Evolutionary conservation across 2,329 filamentous ascomycete species (phyloP).

Genomic region (Trichoderma koningiopsis): DNA sequence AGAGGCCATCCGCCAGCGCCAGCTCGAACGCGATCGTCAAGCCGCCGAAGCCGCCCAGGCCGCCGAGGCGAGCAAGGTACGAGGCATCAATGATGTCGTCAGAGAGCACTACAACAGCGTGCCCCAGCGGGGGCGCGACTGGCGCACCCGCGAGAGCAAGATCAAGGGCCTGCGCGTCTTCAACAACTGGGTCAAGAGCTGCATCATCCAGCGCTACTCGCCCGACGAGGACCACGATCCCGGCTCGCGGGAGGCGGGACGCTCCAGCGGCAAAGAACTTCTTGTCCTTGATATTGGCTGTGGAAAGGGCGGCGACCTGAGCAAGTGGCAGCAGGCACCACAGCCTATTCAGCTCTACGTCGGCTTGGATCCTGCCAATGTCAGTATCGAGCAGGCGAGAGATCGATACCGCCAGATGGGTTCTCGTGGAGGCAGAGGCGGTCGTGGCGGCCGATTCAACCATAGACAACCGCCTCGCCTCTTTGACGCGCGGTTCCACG

Average conservation of each 20-base stretch:
- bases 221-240: constrained; percentile 73
- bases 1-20: constrained; percentile 66
- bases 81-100: constrained; percentile 78
- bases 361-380: constrained; percentile 87
- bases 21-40: constrained; percentile 58
- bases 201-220: constrained; percentile 94
- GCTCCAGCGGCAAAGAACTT: constrained; percentile 60
- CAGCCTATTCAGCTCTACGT: constrained; percentile 91
- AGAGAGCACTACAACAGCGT: constrained; percentile 95
- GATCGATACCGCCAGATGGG: constrained; percentile 79
- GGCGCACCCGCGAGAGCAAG: constrained; percentile 89
- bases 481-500: constrained; percentile 84
- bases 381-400: constrained; percentile 87
- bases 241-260: constrained; percentile 57
- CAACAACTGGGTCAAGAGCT: constrained; percentile 99
- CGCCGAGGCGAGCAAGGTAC: constrained; percentile 45
- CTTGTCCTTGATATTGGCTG: constrained; percentile 93
- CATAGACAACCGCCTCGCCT: constrained; percentile 56
- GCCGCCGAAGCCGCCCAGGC: constrained; percentile 40
- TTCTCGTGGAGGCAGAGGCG: constrained; percentile 58
- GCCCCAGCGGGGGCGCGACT: constrained; percentile 88
- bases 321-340: constrained; percentile 95
- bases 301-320: constrained; percentile 92
- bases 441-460: constrained; percentile 50
- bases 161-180: constrained; percentile 94